Base-by-base conservation (phyloP, 805 yeast species). In the Soucietia sequanensis region DNA sequence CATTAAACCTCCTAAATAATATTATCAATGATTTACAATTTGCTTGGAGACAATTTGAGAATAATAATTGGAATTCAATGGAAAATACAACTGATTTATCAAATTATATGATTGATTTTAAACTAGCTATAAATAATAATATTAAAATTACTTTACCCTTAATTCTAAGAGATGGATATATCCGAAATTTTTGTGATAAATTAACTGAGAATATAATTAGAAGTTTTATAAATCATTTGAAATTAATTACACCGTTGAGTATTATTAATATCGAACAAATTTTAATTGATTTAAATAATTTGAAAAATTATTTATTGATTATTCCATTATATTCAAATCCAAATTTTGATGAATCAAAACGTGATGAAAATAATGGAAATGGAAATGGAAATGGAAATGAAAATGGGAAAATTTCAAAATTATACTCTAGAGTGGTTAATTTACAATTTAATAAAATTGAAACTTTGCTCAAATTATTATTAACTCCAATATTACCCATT, bases 11-110 rank as follows among this genome's bases (percentile, higher is more conserved):
- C 14, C 66, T 84, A 17, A 59, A 60, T 16, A 80, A 84, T 44
- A 71, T 85, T 14, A 75, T 77, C 13, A 50, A 61, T 16, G 89
- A 85, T 43, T 58, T 82, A 31, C 78, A 76, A 18, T 75, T 80
- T 37, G 74, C 83, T 4, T 90, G 96, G 95, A 71, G 93, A 44
- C 96, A 88, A 49, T 80, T 93, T 72, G 81, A 81, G 45, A 76
- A 80, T 29, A 49, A 52, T 26, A 83, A 86, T 54, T 89, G 96
- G 96, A 67, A 70, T 19, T 65, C 69, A 23, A 58, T 78, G 42
- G 78, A 74, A 19, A 68, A 71, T n/a, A 85, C 83, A 3, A 79
- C 78, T 19, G 91, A 81, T 43, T 80, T 82, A 43, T 84, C 95
- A 28, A 60, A 80, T 32, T 90, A 85, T 47, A 75, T 84, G 53